Evolutionary conservation across 345 rosid species (phyloP), one percentile per base, ranked within the genome.

Genomic region (Brassica rapa): DNA sequence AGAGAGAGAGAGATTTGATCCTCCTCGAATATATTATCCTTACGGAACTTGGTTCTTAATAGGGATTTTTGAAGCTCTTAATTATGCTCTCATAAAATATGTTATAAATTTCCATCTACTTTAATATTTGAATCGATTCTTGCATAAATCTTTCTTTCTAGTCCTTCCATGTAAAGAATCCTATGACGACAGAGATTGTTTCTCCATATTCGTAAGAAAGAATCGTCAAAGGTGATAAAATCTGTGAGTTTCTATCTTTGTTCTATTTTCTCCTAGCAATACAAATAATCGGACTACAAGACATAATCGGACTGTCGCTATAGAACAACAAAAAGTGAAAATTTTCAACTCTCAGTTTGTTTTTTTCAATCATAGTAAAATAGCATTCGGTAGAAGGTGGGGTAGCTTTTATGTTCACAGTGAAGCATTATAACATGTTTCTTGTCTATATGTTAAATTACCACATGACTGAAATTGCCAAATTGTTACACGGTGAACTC

Each of bases 1-100:
- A 37, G 71, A 64, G 19, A 19, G 46, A 60, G 66, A 71, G 66
- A 78, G 77, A 78, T 79, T 79, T 79, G 56, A 79, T 79, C 69
- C 82, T 73, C 69, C 19, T 59, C 33, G 46, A 67, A 79, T 60
- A 79, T 73, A 73, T 79, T 68, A 73, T 67, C 78, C 65, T 62
- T 61, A 39, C 33, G 59, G 78, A 73, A 79, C 62, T 59, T 68
- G 70, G 70, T 79, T 73, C 82, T 79, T 73, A 24, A 67, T 15
- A n/a, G 41, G 24, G 62, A 66, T 73, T 67, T 67, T 67, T 66
- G 41, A 71, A 71, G 67, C 72, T 78, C 72, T 55, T 55, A 27
- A 5, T 27, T 61, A 77, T 63, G 71, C 61, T 32, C 19, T 72
- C 30, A 59, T 65, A 56, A 71, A 65, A 66, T 1, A 78, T 32